phyloP scores from a whole-genome alignment of 2,329 filamentous ascomycete genomes.

The Aspergillus aculeatus region DNA sequence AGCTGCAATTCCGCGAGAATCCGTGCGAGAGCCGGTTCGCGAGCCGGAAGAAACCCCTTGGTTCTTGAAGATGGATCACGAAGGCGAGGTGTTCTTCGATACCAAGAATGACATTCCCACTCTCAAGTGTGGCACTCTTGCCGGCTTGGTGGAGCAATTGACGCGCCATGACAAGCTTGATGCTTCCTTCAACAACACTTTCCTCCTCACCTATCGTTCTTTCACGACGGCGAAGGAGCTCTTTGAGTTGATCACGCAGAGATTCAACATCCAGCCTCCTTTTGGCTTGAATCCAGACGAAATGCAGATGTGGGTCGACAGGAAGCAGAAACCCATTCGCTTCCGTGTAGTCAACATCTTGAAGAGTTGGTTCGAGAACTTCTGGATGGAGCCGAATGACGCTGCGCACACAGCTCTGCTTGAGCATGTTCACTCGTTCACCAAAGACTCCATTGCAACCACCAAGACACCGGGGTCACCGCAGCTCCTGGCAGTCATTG shows the following conservation, averaged over 20 bases:
- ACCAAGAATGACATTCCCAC: conserved; percentile 71
- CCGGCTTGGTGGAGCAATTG: conserved; percentile 88
- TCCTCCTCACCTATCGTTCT: conserved; percentile 92
- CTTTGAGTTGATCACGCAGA: conserved; percentile 86
- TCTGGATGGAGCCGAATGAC: conserved; percentile 97
- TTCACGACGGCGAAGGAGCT: conserved; percentile 89
- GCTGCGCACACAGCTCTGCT: conserved; percentile 80
- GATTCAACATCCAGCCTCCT: conserved; percentile 90
- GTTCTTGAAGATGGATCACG: conserved; percentile 81
- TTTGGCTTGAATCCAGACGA: conserved; percentile 73
- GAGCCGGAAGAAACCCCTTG: conserved; percentile 75
- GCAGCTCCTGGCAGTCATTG: conserved; percentile 79
- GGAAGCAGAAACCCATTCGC: conserved; percentile 92
- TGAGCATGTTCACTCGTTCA: conserved; percentile 84
- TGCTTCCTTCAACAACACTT: conserved; percentile 94
- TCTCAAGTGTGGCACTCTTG: conserved; percentile 84
- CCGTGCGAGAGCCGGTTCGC: conserved; percentile 43
- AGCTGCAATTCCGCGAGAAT: conserved; percentile 38
- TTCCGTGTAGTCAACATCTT: conserved; percentile 97
- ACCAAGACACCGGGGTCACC: conserved; percentile 88
- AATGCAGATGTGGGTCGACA: conserved; percentile 83
- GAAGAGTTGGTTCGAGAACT: conserved; percentile 97
- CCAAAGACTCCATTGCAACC: conserved; percentile 85
- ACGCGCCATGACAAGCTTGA: conserved; percentile 95
- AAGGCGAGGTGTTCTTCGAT: conserved; percentile 87